Evolutionary conservation across 768 basidiomycete species (phyloP), one percentile per base, ranked within the genome.

Genomic region (Leucocoprinus leucothites): DNA sequence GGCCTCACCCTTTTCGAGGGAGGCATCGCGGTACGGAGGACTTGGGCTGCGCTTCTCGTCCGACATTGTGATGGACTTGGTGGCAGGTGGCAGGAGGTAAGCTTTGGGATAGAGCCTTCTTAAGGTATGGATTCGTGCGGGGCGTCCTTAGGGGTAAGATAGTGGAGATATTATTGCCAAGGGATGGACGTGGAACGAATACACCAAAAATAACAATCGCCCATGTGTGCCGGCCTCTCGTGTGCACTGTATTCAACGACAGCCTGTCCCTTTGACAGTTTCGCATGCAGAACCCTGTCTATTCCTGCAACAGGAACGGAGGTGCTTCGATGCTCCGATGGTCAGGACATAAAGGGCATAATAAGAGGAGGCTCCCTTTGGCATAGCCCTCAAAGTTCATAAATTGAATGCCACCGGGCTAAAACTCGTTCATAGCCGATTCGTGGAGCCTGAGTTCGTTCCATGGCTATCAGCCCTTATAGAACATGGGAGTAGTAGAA

Each of bases 1-100:
- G 13, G 21, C 43, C n/a, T 45, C 36, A 21, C 59, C 65, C 49
- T 64, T 62, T 53, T 67, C 66, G 42, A 65, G 56, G 57, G 52
- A 63, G 3, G 11, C 26, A 22, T 47, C 35, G 24, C 57, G 60
- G 26, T 45, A 59, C 28, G 58, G 61, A 44, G 61, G 60, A 13
- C n/a, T 41, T 53, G 51, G 25, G 35, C 49, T 51, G 38, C 41
- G 50, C 38, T 65, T 65, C 48, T 63, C 59, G 22, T 62, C 61
- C 44, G 52, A 51, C 63, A 66, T 65, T 5, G 55, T 62, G 57
- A 59, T 49, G 53, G 36, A 41, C 14, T 46, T 48, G 41, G 56
- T 21, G 54, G 44, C 56, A 43, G 49, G 51, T 50, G 25, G 24
- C 41, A 43, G 11, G 40, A 19, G 16, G 25, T 43, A 38, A 41